A percentile compares a stretch with the other conserved stretches of the same genome.
Conservation (phyloP, 768 basidiomycete species). For the Amanita pallidorosea region DNA sequence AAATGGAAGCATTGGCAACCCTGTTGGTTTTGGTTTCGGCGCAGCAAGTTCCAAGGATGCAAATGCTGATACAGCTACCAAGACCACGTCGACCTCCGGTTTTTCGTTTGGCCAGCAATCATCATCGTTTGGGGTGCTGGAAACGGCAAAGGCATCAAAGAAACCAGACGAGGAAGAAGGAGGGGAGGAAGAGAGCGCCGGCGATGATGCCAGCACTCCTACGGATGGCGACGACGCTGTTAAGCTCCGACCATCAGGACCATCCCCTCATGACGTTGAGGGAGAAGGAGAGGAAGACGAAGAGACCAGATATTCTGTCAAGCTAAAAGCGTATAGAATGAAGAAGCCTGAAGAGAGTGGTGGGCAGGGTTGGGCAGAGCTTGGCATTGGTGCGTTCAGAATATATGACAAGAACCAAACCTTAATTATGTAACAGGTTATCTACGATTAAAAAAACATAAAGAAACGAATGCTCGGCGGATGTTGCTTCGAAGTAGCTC, state of each 20-base stretch:
- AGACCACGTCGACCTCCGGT: conserved; percentile 4
- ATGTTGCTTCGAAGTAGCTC: conserved; percentile 61
- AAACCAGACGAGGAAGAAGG: conserved; percentile 9
- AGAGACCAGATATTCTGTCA: conserved; percentile 48
- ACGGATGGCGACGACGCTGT: conserved; percentile 28
- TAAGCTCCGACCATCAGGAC: conserved; percentile 16
- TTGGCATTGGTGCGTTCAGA: conserved; percentile 50
- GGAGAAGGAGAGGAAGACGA: conserved; percentile 81
- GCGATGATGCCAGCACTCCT: conserved; percentile 15
- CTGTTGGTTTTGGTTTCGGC: conserved; percentile 53
- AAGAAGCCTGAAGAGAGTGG: conserved; percentile 32
- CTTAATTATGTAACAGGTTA: conserved; percentile 32
- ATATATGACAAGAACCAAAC: background rate
- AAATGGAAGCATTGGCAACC: conserved; percentile 47
- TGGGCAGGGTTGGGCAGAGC: conserved; percentile 47
- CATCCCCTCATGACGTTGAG: conserved; percentile 48
- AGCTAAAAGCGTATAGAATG: conserved; percentile 54
- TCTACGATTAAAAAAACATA: conserved; percentile 66
- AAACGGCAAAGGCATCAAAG: background rate
- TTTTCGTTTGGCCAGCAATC: conserved; percentile 8
- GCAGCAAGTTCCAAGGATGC: conserved; percentile 13
- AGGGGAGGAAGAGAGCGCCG: conserved; percentile 14
- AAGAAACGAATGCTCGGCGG: conserved; percentile 44
- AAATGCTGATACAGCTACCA: conserved; percentile 16
- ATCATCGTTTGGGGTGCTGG: background rate